Conservation (phyloP, 1,284 basidiomycete genomes). For the Pseudozyma sp. region DNA sequence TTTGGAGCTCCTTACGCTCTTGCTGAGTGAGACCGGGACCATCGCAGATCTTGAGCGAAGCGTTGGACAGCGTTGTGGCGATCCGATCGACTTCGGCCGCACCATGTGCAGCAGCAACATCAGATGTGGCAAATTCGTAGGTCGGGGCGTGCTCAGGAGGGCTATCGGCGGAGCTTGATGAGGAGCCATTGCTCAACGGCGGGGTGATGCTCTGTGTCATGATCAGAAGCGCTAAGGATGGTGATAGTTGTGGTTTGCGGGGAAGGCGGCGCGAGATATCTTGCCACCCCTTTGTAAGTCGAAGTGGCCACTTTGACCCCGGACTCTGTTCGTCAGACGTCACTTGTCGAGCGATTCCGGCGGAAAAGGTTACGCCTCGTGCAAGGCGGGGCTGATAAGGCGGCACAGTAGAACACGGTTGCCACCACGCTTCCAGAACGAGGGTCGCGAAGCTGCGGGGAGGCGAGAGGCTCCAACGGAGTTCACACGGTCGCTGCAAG, state of each 20-base stretch:
- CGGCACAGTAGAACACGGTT: too few relatives aligned
- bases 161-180: constrained; percentile 15
- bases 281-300: not conserved
- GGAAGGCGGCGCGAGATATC: not conserved
- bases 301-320: too few relatives aligned
- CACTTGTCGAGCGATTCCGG: too few relatives aligned
- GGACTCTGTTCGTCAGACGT: too few relatives aligned
- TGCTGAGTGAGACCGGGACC: constrained; percentile 27
- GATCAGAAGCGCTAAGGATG: not conserved
- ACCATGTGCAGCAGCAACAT: not conserved
- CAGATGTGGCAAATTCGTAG: constrained; percentile 18
- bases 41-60: constrained; percentile 39
- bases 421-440: too few relatives aligned
- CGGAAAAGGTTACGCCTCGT: too few relatives aligned
- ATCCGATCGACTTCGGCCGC: constrained; percentile 19
- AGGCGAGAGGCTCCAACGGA: too few relatives aligned
- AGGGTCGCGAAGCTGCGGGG: too few relatives aligned
- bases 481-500: too few relatives aligned
- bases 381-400: too few relatives aligned
- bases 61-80: constrained; percentile 15
- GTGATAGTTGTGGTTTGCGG: not conserved
- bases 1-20: constrained; percentile 36
- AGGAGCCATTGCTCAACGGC: constrained; percentile 29
- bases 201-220: constrained; percentile 25
- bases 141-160: constrained; percentile 8